Evolutionary conservation across 169 alveolate genomes (phyloP).

Genomic region (Babesia bigemina): DNA sequence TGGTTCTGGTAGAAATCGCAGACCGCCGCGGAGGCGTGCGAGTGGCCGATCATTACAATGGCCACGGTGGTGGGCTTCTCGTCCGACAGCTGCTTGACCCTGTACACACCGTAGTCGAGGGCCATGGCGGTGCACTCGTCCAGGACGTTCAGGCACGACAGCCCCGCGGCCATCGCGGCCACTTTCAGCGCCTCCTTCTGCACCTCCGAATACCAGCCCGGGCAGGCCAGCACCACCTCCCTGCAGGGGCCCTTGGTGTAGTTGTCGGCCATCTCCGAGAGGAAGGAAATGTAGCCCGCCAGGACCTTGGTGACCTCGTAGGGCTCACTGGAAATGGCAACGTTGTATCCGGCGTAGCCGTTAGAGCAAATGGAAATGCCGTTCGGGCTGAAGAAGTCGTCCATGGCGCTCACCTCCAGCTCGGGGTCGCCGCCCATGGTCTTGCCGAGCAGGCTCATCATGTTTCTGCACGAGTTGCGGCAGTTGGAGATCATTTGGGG

Average conservation of each 20-base stretch:
- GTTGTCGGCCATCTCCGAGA: conserved; percentile 83
- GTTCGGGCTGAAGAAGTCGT: conserved; percentile 76
- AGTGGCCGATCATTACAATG: conserved; percentile 93
- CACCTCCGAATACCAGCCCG: conserved; percentile 88
- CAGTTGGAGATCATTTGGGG: conserved; percentile 84
- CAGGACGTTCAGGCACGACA: conserved; percentile 89
- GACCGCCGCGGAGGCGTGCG: conserved; percentile 88
- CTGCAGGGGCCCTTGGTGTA: conserved; percentile 74
- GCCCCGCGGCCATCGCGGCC: conserved; percentile 92
- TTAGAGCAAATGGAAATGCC: conserved; percentile 72
- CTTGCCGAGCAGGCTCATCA: conserved; percentile 86
- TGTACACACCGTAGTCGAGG: conserved; percentile 95
- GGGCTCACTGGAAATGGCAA: conserved; percentile 23
- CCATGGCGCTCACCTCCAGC: conserved; percentile 62
- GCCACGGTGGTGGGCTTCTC: conserved; percentile 91
- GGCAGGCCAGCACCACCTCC: conserved; percentile 87
- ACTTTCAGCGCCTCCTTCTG: conserved; percentile 92
- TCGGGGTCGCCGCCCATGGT: conserved; percentile 61
- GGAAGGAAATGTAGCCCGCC: conserved; percentile 82
- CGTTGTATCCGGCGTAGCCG: conserved; percentile 31
- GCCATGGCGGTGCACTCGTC: conserved; percentile 96
- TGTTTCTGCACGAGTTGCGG: conserved; percentile 87
- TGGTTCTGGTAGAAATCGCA: conserved; percentile 88
- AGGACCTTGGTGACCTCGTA: conserved; percentile 67
- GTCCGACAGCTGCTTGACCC: conserved; percentile 90